Evolutionary conservation across 2,329 filamentous ascomycete species (phyloP), one percentile per base, ranked within the genome.

Genomic region (Fusarium sp.): DNA sequence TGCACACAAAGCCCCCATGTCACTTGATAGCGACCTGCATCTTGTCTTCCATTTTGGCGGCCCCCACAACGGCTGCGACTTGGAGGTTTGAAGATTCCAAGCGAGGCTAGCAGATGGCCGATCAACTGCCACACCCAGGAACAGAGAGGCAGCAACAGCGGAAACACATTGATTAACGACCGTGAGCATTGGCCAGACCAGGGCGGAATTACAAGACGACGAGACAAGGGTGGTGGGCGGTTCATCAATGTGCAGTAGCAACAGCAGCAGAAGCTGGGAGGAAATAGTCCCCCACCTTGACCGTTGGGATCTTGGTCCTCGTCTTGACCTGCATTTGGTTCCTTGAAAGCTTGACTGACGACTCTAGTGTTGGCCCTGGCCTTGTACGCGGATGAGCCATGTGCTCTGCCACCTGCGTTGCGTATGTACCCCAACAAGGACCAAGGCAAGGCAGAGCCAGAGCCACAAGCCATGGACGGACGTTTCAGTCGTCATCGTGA

Each of bases 61-160:
- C 56, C 53, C 48, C 72, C 72, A 74, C 72, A 56, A 47, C 40
- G 54, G 57, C 34, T 74, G 62, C 62, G 40, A 74, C 69, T 30
- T 18, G 16, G 34, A 53, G 53, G 54, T 54, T 65, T 68, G 61
- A 62, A 69, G 61, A 50, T 50, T 58, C 62, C 51, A 47, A 56
- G 47, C 48, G 47, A 65, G 65, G 55, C 28, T 43, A 36, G 31
- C 15, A 36, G 23, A 23, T 37, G 41, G 66, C 51, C 59, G 63
- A 69, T 67, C 60, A 63, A 64, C 63, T 69, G 50, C 63, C 59
- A 37, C 52, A 68, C 63, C 51, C 44, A 68, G 65, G 55, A 58
- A 51, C 55, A 30, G 39, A 30, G 39, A 8, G 30, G 34, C 28
- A 37, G 41, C 13, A 40, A 27, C 43, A 27, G 46, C 12, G 27